Evolutionary conservation across 1,139 yeast species (phyloP).

Genomic region (Pichia sp.): DNA sequence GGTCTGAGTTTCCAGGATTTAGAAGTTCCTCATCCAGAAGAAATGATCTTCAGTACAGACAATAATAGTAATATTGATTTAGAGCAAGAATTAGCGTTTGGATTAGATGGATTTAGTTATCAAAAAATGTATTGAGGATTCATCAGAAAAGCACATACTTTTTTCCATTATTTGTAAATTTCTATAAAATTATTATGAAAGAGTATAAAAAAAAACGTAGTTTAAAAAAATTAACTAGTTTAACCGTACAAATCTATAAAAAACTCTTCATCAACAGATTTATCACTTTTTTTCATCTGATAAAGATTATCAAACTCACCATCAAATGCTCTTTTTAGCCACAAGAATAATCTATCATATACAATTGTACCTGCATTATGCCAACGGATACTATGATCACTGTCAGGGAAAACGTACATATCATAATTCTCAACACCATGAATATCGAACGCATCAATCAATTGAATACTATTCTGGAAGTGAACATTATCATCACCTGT

Average conservation of each 20-base stretch:
- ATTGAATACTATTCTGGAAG: conserved; percentile 60
- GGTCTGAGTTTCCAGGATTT: conserved; percentile 29
- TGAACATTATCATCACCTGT: conserved; percentile 82
- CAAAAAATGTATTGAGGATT: conserved; percentile 2
- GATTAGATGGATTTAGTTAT: conserved; percentile 39
- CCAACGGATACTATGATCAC: conserved; percentile 63
- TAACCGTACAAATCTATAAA: conserved; percentile 19
- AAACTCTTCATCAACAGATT: conserved; percentile 1
- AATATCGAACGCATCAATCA: conserved; percentile 55
- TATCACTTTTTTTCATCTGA: background rate
- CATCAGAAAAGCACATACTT: no score
- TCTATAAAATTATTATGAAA: background rate
- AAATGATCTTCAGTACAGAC: conserved; percentile 23
- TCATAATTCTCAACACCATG: conserved; percentile 62
- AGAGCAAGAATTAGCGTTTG: conserved; percentile 54
- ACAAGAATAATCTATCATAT: conserved; percentile 53
- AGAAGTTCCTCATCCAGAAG: conserved; percentile 37
- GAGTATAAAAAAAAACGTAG: background rate
- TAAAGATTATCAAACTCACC: conserved; percentile 32
- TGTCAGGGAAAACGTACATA: conserved; percentile 69
- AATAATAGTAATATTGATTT: conserved; percentile 32
- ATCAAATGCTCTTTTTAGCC: conserved; percentile 50
- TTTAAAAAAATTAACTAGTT: background rate
- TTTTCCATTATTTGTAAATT: background rate
- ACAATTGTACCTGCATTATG: conserved; percentile 65